Conservation (phyloP, 2,329 filamentous ascomycete genomes). For the Geosmithia morbida region DNA sequence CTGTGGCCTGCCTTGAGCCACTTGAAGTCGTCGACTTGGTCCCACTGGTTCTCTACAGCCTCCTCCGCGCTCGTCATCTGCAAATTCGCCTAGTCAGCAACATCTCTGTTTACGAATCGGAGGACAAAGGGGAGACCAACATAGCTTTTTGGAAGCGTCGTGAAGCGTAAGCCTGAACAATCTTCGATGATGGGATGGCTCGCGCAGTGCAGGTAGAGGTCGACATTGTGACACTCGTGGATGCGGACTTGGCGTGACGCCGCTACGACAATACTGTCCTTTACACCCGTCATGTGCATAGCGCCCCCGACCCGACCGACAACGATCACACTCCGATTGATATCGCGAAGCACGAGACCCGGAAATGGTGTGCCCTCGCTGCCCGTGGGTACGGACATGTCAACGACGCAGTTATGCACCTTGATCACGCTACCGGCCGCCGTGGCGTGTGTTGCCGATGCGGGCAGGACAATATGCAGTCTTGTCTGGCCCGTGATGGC, state of each 20-base stretch:
- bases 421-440: conserved; percentile 60
- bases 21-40: conserved; percentile 92
- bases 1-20: conserved; percentile 81
- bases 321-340: conserved; percentile 58
- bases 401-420: conserved; percentile 58
- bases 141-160: conserved; percentile 55
- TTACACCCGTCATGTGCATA: conserved; percentile 65
- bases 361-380: conserved; percentile 48
- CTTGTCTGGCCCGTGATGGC: conserved; percentile 51
- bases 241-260: conserved; percentile 80
- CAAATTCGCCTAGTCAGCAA: conserved; percentile 2
- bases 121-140: conserved; percentile 31
- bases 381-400: conserved; percentile 55
- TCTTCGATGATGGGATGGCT: conserved; percentile 92
- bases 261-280: conserved; percentile 63
- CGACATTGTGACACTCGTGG: conserved; percentile 70
- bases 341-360: conserved; percentile 50
- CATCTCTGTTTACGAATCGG: background rate
- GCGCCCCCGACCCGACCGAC: conserved; percentile 68
- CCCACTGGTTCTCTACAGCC: conserved; percentile 54
- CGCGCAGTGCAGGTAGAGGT: conserved; percentile 68
- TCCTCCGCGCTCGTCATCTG: conserved; percentile 14
- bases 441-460: conserved; percentile 54
- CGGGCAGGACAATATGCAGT: conserved; percentile 65
- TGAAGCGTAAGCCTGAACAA: conserved; percentile 65